Evolutionary conservation across 1,284 basidiomycete species (phyloP).

Genomic region (Heterobasidion parviporum): DNA sequence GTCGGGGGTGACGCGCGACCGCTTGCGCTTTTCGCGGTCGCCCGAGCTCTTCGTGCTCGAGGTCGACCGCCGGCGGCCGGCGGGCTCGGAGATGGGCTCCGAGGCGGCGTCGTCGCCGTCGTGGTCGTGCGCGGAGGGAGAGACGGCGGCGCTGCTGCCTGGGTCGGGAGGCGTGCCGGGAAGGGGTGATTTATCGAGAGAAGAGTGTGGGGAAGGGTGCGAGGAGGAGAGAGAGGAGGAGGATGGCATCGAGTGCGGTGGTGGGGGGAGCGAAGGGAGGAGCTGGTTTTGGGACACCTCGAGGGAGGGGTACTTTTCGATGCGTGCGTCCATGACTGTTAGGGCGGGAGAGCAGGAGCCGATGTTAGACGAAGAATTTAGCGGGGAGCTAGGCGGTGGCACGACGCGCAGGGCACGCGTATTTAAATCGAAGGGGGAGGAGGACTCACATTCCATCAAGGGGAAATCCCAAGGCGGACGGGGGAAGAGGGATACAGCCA

Average conservation of each 20-base stretch:
- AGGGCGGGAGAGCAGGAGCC: background rate
- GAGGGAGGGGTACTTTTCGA: background rate
- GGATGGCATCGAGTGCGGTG: background rate
- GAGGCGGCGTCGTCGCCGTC: conserved; percentile 1
- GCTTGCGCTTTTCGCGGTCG: conserved; percentile 59
- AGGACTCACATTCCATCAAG: conserved; percentile 12
- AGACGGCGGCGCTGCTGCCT: conserved; percentile 6
- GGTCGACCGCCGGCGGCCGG: conserved; percentile 10
- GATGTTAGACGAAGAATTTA: background rate
- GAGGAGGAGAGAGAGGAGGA: conserved; percentile 1
- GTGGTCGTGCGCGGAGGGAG: conserved; percentile 4
- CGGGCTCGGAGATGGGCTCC: conserved; percentile 13
- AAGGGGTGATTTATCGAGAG: conserved; percentile 5
- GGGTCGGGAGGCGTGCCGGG: conserved; percentile 4
- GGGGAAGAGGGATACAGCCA: conserved; percentile 12
- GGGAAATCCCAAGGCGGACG: conserved; percentile 13
- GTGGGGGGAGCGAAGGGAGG: background rate
- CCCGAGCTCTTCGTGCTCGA: conserved; percentile 8
- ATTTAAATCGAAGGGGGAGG: background rate
- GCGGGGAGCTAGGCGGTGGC: background rate
- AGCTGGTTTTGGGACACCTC: background rate
- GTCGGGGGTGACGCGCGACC: conserved; percentile 68
- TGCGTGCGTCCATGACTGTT: background rate
- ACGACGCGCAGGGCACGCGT: background rate
- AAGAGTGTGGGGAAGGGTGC: conserved; percentile 2